Conservation (phyloP, 768 basidiomycete genomes). For the Auriscalpium microsporum region DNA sequence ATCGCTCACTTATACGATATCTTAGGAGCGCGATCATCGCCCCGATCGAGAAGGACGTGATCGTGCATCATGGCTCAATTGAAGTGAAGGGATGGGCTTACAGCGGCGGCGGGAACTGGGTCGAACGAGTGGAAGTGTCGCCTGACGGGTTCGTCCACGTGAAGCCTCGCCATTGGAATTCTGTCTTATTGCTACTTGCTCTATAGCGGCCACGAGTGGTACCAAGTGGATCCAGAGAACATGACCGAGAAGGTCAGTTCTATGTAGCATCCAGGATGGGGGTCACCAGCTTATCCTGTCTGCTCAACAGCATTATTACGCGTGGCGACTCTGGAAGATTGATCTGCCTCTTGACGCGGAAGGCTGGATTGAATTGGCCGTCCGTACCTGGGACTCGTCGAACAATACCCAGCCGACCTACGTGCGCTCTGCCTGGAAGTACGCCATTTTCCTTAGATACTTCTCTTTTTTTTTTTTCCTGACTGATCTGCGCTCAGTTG, state of each 20-base stretch:
- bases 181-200: neutral
- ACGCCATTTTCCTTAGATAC: conserved; percentile 12
- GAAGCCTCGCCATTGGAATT: neutral
- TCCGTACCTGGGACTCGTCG: conserved; percentile 49
- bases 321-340: conserved; percentile 47
- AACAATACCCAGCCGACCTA: conserved; percentile 50
- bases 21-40: conserved; percentile 40
- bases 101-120: conserved; percentile 39
- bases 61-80: conserved; percentile 42
- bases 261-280: too few species aligned
- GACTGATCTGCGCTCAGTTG: conserved; percentile 24
- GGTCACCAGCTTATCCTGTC: neutral
- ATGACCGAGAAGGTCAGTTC: conserved; percentile 38
- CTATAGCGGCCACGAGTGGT: conserved; percentile 41
- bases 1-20: neutral
- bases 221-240: conserved; percentile 35
- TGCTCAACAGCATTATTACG: conserved; percentile 37
- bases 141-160: conserved; percentile 31
- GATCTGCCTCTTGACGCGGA: conserved; percentile 44
- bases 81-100: conserved; percentile 28
- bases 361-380: conserved; percentile 49
- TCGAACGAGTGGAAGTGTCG: conserved; percentile 48
- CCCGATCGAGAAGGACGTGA: conserved; percentile 35
- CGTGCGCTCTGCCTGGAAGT: conserved; percentile 50
- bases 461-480: neutral